A percentile compares a stretch with the other conserved stretches of the same genome.
phyloP scores from a whole-genome alignment of 352 stramenopile species.

The Globisporangium perplexum region DNA sequence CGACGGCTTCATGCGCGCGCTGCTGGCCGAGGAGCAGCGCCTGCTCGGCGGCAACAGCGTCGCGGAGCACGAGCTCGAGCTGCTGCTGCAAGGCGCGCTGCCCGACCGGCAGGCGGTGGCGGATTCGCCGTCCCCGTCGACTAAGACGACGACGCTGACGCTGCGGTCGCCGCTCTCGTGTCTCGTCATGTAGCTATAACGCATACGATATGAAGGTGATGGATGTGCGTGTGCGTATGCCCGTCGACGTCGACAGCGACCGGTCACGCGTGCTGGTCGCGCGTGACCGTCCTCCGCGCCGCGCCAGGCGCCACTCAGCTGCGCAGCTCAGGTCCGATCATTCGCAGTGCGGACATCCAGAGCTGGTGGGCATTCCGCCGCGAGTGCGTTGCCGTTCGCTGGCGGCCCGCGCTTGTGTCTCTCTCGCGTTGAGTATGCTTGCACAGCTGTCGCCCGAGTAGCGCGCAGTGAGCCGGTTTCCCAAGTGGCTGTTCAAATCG shows the following conservation, averaged over 20 bases:
- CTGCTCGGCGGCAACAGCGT: constrained; percentile 46
- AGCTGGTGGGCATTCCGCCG: no score
- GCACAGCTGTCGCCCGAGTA: not conserved
- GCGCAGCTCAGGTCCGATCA: no score
- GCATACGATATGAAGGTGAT: no score
- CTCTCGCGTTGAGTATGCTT: not conserved
- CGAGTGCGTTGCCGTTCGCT: not conserved
- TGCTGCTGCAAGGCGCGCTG: constrained; percentile 34
- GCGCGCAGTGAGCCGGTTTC: not conserved
- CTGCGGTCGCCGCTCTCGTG: not conserved
- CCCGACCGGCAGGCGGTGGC: constrained; percentile 13
- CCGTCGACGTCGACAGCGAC: no score
- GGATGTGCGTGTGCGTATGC: no score
- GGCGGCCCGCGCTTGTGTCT: no score
- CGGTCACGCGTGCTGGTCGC: no score
- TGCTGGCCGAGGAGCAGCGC: constrained; percentile 41
- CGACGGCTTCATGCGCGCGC: constrained; percentile 43
- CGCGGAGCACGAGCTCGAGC: constrained; percentile 40
- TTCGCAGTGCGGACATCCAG: no score
- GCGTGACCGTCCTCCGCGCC: no score
- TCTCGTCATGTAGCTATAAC: not conserved
- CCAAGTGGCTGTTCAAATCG: not conserved
- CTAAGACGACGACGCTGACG: not conserved
- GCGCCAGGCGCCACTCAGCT: no score
- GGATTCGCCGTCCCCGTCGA: no score